Conservation (phyloP, 441 rosid genomes). For the Dalechampia spathulata region DNA sequence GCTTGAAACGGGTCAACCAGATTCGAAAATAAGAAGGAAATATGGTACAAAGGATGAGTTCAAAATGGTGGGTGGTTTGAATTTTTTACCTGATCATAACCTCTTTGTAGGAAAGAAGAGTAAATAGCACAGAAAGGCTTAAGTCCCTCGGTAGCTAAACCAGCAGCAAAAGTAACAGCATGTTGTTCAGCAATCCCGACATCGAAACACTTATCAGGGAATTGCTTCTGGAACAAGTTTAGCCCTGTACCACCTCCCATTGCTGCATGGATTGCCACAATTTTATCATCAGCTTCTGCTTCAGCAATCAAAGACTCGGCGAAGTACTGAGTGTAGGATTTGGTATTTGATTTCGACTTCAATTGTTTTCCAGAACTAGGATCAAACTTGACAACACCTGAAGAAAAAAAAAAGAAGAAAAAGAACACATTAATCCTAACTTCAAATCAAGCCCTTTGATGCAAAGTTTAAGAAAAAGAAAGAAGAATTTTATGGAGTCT, state of each 20-base stretch:
- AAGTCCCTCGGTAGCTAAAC: slow-evolving; percentile 17
- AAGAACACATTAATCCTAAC: too few species aligned
- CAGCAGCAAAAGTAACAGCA: slow-evolving; percentile 21
- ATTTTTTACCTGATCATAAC: slow-evolving; percentile 15
- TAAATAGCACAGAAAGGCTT: too few species aligned
- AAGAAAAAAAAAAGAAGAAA: background rate
- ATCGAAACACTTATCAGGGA: slow-evolving; percentile 14
- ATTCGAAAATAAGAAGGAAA: too few species aligned
- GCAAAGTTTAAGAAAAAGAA: too few species aligned
- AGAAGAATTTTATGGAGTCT: too few species aligned
- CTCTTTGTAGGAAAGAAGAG: slow-evolving; percentile 19
- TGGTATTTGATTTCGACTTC: slow-evolving; percentile 7
- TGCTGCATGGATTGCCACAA: too few species aligned
- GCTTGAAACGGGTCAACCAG: too few species aligned
- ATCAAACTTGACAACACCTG: slow-evolving; percentile 18
- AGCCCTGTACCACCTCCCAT: slow-evolving; percentile 21
- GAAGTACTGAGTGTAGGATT: slow-evolving; percentile 17
- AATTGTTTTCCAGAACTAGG: slow-evolving; percentile 11
- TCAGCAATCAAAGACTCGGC: slow-evolving; percentile 19
- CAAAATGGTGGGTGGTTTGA: too few species aligned
- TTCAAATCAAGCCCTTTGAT: too few species aligned
- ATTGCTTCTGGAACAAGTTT: slow-evolving; percentile 8
- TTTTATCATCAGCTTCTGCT: slow-evolving; percentile 13
- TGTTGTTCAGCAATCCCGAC: slow-evolving; percentile 19
- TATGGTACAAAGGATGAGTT: too few species aligned